Evolutionary conservation across 257 asterid species (phyloP).

Genomic region (Craterostigma plantagineum): DNA sequence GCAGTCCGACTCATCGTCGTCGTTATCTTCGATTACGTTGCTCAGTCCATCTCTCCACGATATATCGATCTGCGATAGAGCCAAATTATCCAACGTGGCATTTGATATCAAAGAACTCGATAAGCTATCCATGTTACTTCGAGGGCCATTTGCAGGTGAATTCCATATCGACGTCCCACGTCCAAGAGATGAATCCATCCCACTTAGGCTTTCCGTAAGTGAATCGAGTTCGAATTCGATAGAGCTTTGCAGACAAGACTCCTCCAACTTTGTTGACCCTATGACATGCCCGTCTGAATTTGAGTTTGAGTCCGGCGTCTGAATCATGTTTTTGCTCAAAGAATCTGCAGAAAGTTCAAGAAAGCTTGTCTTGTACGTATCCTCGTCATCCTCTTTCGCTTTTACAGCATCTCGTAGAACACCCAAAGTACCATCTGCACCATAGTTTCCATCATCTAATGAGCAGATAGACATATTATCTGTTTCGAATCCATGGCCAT

Average conservation of each 20-base stretch:
- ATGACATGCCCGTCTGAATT: slow-evolving; percentile 14
- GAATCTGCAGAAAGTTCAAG: slow-evolving; percentile 17
- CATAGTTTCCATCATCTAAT: slow-evolving; percentile 8
- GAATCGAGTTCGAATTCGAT: slow-evolving; percentile 15
- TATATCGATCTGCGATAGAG: slow-evolving; percentile 43
- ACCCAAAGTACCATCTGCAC: too few species aligned
- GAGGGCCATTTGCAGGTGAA: too few species aligned
- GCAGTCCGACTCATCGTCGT: slow-evolving; percentile 44
- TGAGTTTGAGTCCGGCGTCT: slow-evolving; percentile 49
- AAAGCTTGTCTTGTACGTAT: slow-evolving; percentile 5
- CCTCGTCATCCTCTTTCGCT: too few species aligned
- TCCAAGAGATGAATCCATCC: too few species aligned
- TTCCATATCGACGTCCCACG: too few species aligned
- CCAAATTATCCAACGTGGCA: slow-evolving; percentile 24
- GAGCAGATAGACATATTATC: slow-evolving; percentile 6
- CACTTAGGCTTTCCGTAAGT: not conserved
- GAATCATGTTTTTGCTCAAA: slow-evolving; percentile 35
- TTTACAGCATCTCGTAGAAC: too few species aligned
- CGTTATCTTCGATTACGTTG: slow-evolving; percentile 7
- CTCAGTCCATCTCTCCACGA: slow-evolving; percentile 57
- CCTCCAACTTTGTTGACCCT: slow-evolving; percentile 12
- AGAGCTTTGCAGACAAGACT: slow-evolving; percentile 2
- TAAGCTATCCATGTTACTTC: slow-evolving; percentile 10
- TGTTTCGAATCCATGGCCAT: slow-evolving; percentile 8
- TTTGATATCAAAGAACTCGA: slow-evolving; percentile 40